Conservation (phyloP, 2,329 filamentous ascomycete genomes). For the Blumeria hordei region DNA sequence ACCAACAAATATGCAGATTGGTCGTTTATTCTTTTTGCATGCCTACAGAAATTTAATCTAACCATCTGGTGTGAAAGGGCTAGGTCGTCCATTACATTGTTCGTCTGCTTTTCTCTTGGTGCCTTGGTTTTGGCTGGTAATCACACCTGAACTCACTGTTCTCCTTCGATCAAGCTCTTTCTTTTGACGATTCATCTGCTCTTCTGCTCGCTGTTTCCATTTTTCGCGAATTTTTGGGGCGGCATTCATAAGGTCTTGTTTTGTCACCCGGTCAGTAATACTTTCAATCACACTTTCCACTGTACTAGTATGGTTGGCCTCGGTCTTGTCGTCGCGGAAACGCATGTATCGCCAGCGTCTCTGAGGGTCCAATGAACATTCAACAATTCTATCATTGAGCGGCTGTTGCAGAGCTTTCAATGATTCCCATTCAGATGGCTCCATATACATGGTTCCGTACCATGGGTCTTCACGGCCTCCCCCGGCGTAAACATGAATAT, state of each 20-base stretch:
- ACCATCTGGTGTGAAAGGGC: background rate
- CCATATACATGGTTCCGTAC: constrained; percentile 45
- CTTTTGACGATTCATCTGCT: constrained; percentile 6
- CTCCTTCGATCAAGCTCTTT: constrained; percentile 6
- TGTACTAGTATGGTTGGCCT: constrained; percentile 71
- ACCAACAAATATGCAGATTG: too few species aligned
- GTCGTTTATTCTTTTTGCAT: too few species aligned
- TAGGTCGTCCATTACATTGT: constrained; percentile 16
- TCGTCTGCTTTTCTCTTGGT: constrained; percentile 90
- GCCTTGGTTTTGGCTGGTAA: constrained; percentile 63
- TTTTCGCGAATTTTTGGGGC: constrained; percentile 50
- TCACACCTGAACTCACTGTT: constrained; percentile 3
- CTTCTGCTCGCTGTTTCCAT: constrained; percentile 34
- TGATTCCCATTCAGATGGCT: constrained; percentile 57
- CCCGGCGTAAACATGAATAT: constrained; percentile 46
- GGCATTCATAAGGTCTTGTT: constrained; percentile 51
- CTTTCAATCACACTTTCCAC: constrained; percentile 73
- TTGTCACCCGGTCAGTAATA: constrained; percentile 63
- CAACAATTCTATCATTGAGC: constrained; percentile 69
- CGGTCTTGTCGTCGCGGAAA: constrained; percentile 76
- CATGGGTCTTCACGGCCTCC: constrained; percentile 23
- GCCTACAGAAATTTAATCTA: too few species aligned
- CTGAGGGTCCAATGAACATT: constrained; percentile 59
- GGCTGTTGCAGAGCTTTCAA: constrained; percentile 52
- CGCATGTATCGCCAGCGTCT: constrained; percentile 67